Evolutionary conservation across 371 early-diverging fungal species (phyloP).

Genomic region (Amoeboaphelidium protococcarum): DNA sequence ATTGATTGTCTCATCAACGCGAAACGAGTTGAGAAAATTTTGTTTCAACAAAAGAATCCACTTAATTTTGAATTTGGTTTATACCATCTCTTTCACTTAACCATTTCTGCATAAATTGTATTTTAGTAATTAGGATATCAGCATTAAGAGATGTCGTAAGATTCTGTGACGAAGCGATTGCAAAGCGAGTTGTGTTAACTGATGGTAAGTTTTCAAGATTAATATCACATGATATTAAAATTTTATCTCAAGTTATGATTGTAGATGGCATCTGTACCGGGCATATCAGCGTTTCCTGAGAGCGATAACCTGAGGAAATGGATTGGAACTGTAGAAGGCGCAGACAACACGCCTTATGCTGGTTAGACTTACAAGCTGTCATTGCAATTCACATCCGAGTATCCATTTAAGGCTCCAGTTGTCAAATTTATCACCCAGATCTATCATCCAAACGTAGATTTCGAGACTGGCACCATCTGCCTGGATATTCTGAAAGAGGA

Average conservation of each 20-base stretch:
- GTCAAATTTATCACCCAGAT: slow-evolving; percentile 26
- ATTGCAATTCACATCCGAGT: slow-evolving; percentile 26
- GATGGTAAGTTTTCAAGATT: slow-evolving; percentile 10
- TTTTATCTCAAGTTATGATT: neutral
- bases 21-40: too few relatives aligned
- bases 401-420: slow-evolving; percentile 29
- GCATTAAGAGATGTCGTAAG: too few relatives aligned
- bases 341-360: slow-evolving; percentile 15
- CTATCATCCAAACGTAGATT: slow-evolving; percentile 41
- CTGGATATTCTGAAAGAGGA: slow-evolving; percentile 38
- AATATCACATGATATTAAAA: neutral
- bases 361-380: slow-evolving; percentile 27
- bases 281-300: slow-evolving; percentile 29
- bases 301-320: slow-evolving; percentile 26
- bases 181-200: slow-evolving; percentile 18
- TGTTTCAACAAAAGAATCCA: too few relatives aligned
- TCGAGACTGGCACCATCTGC: slow-evolving; percentile 29
- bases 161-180: too few relatives aligned
- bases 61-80: too few relatives aligned
- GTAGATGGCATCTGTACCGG: slow-evolving; percentile 22
- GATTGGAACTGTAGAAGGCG: slow-evolving; percentile 15
- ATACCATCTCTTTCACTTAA: too few relatives aligned
- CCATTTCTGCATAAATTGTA: too few relatives aligned
- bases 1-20: too few relatives aligned
- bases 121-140: too few relatives aligned